phyloP scores from a whole-genome alignment of 805 yeast species.

The Kodamaea hsintzibuensis region DNA sequence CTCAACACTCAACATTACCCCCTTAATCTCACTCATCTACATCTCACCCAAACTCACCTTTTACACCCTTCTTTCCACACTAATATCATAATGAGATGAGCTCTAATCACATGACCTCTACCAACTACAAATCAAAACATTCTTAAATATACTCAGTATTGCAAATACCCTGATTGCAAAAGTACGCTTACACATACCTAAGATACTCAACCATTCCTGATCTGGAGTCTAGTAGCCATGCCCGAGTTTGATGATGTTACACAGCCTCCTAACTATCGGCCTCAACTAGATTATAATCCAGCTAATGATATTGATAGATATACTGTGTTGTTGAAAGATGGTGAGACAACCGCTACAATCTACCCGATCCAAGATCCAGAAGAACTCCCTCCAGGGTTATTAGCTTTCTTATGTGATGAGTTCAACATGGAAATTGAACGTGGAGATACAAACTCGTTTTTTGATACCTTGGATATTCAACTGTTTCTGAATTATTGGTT shows the following conservation, averaged over 20 bases:
- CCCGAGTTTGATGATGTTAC: conserved; percentile 52
- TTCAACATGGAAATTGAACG: conserved; percentile 88
- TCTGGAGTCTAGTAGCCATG: conserved; percentile 25
- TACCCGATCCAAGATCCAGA: conserved; percentile 74
- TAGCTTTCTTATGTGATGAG: conserved; percentile 85
- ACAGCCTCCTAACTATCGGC: conserved; percentile 49
- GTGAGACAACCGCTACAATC: conserved; percentile 90
- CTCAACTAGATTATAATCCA: conserved; percentile 39
- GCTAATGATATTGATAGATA: conserved; percentile 54
- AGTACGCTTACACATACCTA: not conserved
- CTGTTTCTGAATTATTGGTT: conserved; percentile 89
- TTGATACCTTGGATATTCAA: conserved; percentile 73
- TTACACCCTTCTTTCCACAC: not conserved
- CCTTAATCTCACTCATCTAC: no score
- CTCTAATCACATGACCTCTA: not conserved
- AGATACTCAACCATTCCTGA: not conserved
- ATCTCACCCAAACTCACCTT: not conserved
- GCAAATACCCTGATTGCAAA: conserved; percentile 27
- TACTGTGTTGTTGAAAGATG: conserved; percentile 80
- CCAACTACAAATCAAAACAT: conserved; percentile 13
- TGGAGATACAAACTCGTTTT: conserved; percentile 86
- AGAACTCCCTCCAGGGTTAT: conserved; percentile 73
- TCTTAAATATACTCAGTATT: conserved; percentile 33
- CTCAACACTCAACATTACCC: no score
- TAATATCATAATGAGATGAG: no score